Percentiles rank a stretch among this genome's conserved stretches.
Evolutionary conservation across 352 stramenopile genomes (phyloP).

Genomic region (Globisporangium perplexum): DNA sequence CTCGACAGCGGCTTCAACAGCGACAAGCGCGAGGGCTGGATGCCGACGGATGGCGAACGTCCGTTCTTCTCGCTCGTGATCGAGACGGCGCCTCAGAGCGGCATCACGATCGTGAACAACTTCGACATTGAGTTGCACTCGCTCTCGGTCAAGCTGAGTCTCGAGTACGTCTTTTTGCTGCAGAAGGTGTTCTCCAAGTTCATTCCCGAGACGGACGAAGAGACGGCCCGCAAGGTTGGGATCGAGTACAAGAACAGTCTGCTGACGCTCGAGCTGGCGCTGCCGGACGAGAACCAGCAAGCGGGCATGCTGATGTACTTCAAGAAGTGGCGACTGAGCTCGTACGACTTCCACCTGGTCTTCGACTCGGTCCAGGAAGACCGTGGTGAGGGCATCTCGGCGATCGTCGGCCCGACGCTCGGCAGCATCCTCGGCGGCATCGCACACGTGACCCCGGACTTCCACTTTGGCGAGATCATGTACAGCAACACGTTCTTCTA

Average conservation of each 20-base stretch:
- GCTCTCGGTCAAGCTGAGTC: constrained; percentile 67
- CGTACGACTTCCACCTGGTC: constrained; percentile 72
- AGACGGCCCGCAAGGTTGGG: constrained; percentile 47
- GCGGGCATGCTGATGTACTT: constrained; percentile 79
- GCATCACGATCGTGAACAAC: constrained; percentile 73
- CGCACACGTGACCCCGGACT: constrained; percentile 78
- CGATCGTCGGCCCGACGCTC: constrained; percentile 74
- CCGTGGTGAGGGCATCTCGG: constrained; percentile 68
- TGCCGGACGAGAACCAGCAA: constrained; percentile 41
- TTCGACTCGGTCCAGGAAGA: constrained; percentile 83
- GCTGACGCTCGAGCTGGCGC: constrained; percentile 37
- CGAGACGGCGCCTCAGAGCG: constrained; percentile 57
- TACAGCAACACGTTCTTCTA: constrained; percentile 83
- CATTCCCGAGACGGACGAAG: constrained; percentile 62
- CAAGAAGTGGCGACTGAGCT: constrained; percentile 64
- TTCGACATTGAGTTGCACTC: constrained; percentile 71
- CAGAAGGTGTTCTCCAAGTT: constrained; percentile 74
- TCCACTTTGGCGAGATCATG: constrained; percentile 65
- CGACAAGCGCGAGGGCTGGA: constrained; percentile 81
- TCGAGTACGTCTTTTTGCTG: constrained; percentile 75
- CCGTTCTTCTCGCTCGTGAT: constrained; percentile 67
- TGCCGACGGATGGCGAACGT: constrained; percentile 63
- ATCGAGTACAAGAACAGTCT: constrained; percentile 60
- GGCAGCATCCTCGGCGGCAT: constrained; percentile 87
- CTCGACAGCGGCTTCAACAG: constrained; percentile 86